Base-by-base conservation (phyloP, 2,329 filamentous ascomycete species). In the Trichoderma koningii region DNA sequence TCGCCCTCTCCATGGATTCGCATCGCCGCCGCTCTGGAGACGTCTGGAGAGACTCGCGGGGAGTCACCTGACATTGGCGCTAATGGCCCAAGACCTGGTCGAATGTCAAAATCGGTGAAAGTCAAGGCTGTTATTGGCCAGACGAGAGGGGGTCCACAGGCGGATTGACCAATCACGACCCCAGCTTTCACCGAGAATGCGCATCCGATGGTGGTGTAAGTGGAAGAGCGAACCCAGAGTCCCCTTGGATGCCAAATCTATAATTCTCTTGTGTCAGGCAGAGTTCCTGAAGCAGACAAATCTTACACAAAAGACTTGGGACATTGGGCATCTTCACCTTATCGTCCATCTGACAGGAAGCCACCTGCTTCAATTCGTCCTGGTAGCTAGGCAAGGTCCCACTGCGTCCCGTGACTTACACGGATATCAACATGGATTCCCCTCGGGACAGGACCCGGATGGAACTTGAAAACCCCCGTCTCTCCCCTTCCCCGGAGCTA, bases 341-440 rank as follows among this genome's bases (percentile, higher is more conserved):
- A 72, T 76, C 76, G 74, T 71, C 61, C 72, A 72, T 73, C 72
- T 74, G 73, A 76, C 73, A 73, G 59, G 61, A 66, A 73, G 71
- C 73, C 73, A 71, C 73, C 71, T 70, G 74, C 70, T 73, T 74
- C 75, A 74, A 73, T 76, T 76, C 74, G 74, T 71, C 75, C 71
- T 70, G 66, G 68, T 69, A 73, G 69, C 69, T 70, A 75, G 72
- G 70, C 73, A 75, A 76, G 76, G 76, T 78, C 77, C 76, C 76
- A 78, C 76, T 75, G 76, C 73, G 73, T 75, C 72, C 72, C 74
- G 75, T 78, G 76, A 77, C 76, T 77, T 77, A 77, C 72, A 78
- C 75, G 72, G 71, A 74, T 71, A 74, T 76, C 76, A 77, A 74
- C 73, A 77, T 77, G 76, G 74, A 74, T 76, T 71, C 66, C 69